Evolutionary conservation across 306 rosid genomes (phyloP).

Genomic region (apple (Malus domestica)): ASM211411v1 NC_041797.1:31843501-31844000

Average conservation of each 20-base stretch:
- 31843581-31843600: not conserved
- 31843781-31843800: not conserved
- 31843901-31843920: too few relatives aligned
- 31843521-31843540: slow-evolving; percentile 25
- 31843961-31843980: too few relatives aligned
- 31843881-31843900: too few relatives aligned
- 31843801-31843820: too few relatives aligned
- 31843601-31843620: not conserved
- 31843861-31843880: too few relatives aligned
- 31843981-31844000: accelerated
- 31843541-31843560: not conserved
- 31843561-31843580: not conserved
- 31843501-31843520: not conserved
- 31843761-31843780: not conserved
- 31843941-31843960: too few relatives aligned
- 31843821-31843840: too few relatives aligned
- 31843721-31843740: not conserved
- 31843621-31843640: not conserved
- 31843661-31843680: not conserved
- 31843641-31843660: slow-evolving; percentile 17
- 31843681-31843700: not conserved
- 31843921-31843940: too few relatives aligned
- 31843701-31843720: not conserved
- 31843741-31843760: not conserved
- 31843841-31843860: too few relatives aligned